Conservation (phyloP, 305 asterid genomes). For the Fraxinus velutina region DNA sequence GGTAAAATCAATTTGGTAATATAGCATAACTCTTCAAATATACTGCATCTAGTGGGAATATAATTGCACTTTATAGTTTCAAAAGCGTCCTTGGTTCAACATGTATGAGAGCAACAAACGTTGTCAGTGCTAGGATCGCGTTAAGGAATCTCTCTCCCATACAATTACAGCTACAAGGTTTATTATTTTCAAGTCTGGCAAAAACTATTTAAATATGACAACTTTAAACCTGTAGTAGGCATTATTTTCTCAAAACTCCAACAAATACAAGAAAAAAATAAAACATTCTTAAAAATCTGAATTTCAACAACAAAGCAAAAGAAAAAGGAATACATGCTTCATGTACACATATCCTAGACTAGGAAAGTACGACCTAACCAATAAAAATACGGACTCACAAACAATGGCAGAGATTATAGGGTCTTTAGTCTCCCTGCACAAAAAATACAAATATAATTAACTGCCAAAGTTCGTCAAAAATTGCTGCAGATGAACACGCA, state of each 20-base stretch:
- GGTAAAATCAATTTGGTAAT: no score
- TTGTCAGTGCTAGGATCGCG: neutral
- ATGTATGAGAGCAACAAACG: neutral
- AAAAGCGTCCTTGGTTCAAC: neutral
- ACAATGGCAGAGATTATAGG: neutral
- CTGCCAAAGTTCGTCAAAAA: slow-evolving; percentile 20
- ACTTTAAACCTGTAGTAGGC: neutral
- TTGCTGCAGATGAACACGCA: slow-evolving; percentile 2
- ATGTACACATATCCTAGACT: neutral
- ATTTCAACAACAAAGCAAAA: neutral
- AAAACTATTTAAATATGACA: neutral
- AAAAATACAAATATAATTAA: neutral
- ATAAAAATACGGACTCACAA: neutral
- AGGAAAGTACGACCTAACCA: neutral
- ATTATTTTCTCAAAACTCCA: neutral
- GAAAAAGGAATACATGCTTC: neutral
- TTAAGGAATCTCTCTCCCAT: neutral
- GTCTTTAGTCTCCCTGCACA: slow-evolving; percentile 6
- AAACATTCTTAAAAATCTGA: neutral
- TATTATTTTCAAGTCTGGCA: neutral
- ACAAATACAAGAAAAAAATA: neutral
- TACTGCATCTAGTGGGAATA: neutral
- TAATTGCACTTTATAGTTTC: neutral
- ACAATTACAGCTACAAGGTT: neutral
- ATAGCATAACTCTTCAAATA: no score